Base-by-base conservation (phyloP, 345 rosid species). In the Turritis glabra region DNA sequence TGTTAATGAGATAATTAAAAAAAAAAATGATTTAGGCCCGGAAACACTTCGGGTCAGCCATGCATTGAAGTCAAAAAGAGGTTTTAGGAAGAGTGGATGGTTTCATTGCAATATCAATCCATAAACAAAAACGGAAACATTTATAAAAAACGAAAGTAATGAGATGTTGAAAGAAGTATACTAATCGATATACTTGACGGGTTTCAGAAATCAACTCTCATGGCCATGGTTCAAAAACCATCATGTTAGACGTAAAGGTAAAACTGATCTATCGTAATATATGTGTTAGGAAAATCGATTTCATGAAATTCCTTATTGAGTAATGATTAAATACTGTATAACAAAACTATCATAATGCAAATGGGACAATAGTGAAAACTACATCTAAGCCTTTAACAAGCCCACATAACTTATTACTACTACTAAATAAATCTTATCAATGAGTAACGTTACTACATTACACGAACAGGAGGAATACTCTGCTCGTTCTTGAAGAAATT, bases 401-500 rank as follows among this genome's bases (percentile, higher is more conserved):
- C 46, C 15, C 70, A 50, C n/a, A 14, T 65, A 32, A 19, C 19
- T 47, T 32, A 22, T 32, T 8, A 65, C n/a, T 40, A 8, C 25
- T 18, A 43, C 15, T 12, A 32, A 48, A 23, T 8, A 47, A 4
- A 19, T 18, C 10, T 22, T 10, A 61, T 23, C 7, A 23, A 40
- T 41, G 52, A 15, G 23, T 25, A 25, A 41, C 5, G 18, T 43
- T 26, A 17, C 23, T 64, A 46, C 27, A 44, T 18, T 7, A 55
- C 7, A 13, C n/a, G 61, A 26, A 35, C 22, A 30, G 71, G 61
- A 13, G 82, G 84, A 21, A 74, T 74, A 35, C 80, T 70, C 67
- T 78, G 84, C 53, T 81, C 79, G 64, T 81, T 18, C 43, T 64
- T 64, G 46, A 81, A 78, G 74, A 78, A 77, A 60, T 81, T 81